Conservation (phyloP, 225 moss, liverwort and hornwort genomes). For the Bryum argenteum region DNA sequence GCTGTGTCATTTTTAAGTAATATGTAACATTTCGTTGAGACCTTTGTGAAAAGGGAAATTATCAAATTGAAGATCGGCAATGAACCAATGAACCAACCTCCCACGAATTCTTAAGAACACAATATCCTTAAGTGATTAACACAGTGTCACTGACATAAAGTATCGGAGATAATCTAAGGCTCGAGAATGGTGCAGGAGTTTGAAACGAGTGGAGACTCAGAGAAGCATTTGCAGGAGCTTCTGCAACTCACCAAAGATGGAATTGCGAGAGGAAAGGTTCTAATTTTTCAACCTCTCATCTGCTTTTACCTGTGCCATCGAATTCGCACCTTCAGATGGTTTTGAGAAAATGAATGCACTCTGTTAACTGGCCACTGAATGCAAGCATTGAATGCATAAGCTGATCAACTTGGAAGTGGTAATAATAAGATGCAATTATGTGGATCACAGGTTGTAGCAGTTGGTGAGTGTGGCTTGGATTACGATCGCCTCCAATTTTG, state of each 20-base stretch:
- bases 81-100: no score
- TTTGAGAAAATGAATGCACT: no score
- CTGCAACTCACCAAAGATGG: conserved; percentile 80
- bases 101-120: no score
- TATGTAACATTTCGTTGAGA: no score
- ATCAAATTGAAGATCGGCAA: no score
- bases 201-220: conserved; percentile 74
- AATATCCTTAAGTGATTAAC: no score
- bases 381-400: no score
- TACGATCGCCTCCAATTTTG: conserved; percentile 95
- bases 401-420: conserved; percentile 3
- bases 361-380: no score
- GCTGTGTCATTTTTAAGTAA: no score
- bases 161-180: conserved; percentile 12
- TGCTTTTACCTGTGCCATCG: no score
- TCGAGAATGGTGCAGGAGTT: conserved; percentile 63
- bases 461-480: conserved; percentile 97
- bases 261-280: conserved; percentile 82
- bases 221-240: conserved; percentile 82
- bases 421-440: conserved; percentile 1
- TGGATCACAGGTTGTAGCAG: conserved; percentile 77
- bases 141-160: conserved; percentile 6
- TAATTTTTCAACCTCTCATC: background rate
- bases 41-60: no score
- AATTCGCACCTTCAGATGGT: no score